Percentiles rank a stretch among this genome's conserved stretches.
phyloP scores from a whole-genome alignment of 2,329 filamentous ascomycete genomes.

The Verticillium nubilum region DNA sequence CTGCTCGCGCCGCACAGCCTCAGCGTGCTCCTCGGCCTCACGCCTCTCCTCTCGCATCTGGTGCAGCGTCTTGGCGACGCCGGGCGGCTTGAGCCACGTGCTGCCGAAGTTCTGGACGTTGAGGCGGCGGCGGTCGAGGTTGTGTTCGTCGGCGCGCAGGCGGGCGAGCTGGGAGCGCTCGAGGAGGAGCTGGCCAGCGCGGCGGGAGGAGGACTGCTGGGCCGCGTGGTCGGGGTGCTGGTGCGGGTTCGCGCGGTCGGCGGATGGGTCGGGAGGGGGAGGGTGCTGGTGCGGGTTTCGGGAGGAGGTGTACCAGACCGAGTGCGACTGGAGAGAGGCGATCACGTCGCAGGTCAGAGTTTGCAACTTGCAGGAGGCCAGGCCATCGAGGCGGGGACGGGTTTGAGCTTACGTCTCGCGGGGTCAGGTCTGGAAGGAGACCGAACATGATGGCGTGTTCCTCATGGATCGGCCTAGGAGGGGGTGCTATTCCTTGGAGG shows the following conservation, averaged over 20 bases:
- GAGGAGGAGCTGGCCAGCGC: constrained; percentile 38
- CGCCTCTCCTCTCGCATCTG: constrained; percentile 84
- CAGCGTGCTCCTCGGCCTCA: constrained; percentile 81
- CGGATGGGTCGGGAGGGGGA: constrained; percentile 25
- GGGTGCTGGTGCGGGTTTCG: constrained; percentile 40
- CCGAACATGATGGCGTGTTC: constrained; percentile 45
- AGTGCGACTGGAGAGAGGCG: constrained; percentile 51
- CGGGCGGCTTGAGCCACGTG: constrained; percentile 85
- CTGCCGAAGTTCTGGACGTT: constrained; percentile 85
- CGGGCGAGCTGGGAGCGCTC: constrained; percentile 60
- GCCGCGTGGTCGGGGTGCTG: constrained; percentile 14
- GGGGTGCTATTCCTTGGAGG: not conserved
- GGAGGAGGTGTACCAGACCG: constrained; percentile 67
- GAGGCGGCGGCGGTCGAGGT: constrained; percentile 68
- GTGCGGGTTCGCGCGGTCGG: constrained; percentile 17
- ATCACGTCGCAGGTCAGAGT: not conserved
- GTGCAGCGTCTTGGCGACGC: constrained; percentile 82
- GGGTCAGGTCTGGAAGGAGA: constrained; percentile 61
- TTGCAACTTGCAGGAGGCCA: not conserved
- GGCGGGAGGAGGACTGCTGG: constrained; percentile 13
- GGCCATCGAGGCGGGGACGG: not conserved
- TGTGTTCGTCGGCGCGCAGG: constrained; percentile 70
- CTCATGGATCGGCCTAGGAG: not conserved
- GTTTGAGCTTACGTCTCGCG: constrained; percentile 59
- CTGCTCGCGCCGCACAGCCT: constrained; percentile 65